These are phyloP conservation scores for Astraeus odoratus DNA, from an alignment of 768 basidiomycete genomes.

Conservation along the genomic window DNA sequence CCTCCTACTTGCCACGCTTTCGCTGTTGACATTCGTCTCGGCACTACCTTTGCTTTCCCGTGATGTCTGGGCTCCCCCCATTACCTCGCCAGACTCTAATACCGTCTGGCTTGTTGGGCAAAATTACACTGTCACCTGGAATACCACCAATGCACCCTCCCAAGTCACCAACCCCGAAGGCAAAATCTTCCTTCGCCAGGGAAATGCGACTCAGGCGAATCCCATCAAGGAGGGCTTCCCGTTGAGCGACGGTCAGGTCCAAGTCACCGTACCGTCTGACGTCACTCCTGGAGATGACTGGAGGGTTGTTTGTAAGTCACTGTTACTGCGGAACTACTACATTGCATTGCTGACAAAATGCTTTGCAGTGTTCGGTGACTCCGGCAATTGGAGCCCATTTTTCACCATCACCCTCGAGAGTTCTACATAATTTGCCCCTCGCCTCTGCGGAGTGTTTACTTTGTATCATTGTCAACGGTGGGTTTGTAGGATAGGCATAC, in stretches of 20 bases:
- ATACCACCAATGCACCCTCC: conserved; percentile 33
- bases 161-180: conserved; percentile 45
- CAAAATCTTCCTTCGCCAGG: conserved; percentile 35
- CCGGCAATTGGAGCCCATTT: conserved; percentile 39
- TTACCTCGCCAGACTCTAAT: conserved; percentile 30
- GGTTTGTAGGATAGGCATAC: conserved; percentile 7
- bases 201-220: conserved; percentile 18
- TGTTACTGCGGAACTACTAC: neutral
- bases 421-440: conserved; percentile 3
- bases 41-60: conserved; percentile 28
- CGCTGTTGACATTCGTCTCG: conserved; percentile 21
- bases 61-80: conserved; percentile 43
- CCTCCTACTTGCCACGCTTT: conserved; percentile 9
- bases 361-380: conserved; percentile 46
- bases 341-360: neutral
- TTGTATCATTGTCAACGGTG: conserved; percentile 7
- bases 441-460: neutral
- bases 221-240: conserved; percentile 35
- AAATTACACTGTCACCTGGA: conserved; percentile 40
- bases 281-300: conserved; percentile 35
- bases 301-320: conserved; percentile 38
- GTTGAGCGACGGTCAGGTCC: conserved; percentile 28
- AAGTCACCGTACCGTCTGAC: conserved; percentile 36
- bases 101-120: conserved; percentile 37
- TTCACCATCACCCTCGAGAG: conserved; percentile 35